Conservation (phyloP, 805 yeast genomes). For the Saccharomycopsis olivae region DNA sequence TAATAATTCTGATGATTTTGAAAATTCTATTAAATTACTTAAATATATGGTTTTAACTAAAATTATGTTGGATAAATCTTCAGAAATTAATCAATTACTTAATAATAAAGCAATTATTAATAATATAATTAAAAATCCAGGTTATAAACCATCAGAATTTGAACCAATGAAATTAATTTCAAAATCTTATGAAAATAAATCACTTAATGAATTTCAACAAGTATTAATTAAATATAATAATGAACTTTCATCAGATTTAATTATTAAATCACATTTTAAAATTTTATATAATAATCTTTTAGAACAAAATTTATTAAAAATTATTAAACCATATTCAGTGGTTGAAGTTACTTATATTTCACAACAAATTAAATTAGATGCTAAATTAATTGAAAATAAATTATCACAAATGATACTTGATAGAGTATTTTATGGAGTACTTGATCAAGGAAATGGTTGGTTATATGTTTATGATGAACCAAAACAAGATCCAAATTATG, state of each 20-base stretch:
- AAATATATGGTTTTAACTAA: slow-evolving; percentile 90
- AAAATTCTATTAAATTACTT: slow-evolving; percentile 62
- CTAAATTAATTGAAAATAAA: slow-evolving; percentile 86
- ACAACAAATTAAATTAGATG: slow-evolving; percentile 75
- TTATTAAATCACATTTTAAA: slow-evolving; percentile 84
- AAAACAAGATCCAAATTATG: slow-evolving; percentile 78
- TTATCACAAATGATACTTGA: slow-evolving; percentile 94
- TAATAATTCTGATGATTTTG: slow-evolving; percentile 41
- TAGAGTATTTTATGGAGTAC: slow-evolving; percentile 88
- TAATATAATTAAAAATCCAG: slow-evolving; percentile 39
- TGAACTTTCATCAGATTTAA: slow-evolving; percentile 77
- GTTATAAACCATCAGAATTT: slow-evolving; percentile 36
- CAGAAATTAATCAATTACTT: slow-evolving; percentile 74
- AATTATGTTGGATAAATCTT: slow-evolving; percentile 81
- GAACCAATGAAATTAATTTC: slow-evolving; percentile 44
- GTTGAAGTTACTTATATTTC: slow-evolving; percentile 91
- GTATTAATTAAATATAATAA: slow-evolving; percentile 58
- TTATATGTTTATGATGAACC: slow-evolving; percentile 85
- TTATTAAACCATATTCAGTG: slow-evolving; percentile 91
- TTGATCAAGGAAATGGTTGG: slow-evolving; percentile 99
- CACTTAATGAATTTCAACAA: slow-evolving; percentile 83
- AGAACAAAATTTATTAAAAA: slow-evolving; percentile 87
- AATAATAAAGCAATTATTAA: slow-evolving; percentile 63
- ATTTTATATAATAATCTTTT: slow-evolving; percentile 87
- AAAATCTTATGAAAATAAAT: slow-evolving; percentile 41